A percentile compares a stretch with the other conserved stretches of the same genome.
phyloP scores from a whole-genome alignment of 306 rosid species.

The Clitoria ternatea region DNA sequence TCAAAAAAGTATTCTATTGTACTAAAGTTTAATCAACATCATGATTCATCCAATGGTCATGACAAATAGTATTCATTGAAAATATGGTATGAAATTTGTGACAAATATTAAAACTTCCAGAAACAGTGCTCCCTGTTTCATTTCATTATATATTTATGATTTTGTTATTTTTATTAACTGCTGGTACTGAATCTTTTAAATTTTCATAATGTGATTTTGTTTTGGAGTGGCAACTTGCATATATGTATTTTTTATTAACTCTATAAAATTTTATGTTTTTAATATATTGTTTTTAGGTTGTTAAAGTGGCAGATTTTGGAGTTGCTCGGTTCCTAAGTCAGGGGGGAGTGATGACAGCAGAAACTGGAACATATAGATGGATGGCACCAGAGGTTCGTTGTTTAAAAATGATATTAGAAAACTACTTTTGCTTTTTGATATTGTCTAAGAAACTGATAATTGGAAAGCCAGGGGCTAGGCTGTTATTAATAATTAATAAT shows the following conservation, averaged over 20 bases:
- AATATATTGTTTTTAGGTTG: conserved; percentile 46
- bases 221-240: conserved; percentile 9
- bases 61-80: not conserved
- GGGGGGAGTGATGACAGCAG: conserved; percentile 99
- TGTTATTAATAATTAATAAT: not conserved
- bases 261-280: not conserved
- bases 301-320: conserved; percentile 99
- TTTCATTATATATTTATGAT: not conserved
- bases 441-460: not conserved
- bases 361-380: conserved; percentile 99
- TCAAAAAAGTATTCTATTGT: no score
- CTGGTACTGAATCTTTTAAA: not conserved
- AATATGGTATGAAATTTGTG: not conserved
- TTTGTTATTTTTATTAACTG: not conserved
- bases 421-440: not conserved
- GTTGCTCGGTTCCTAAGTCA: conserved; percentile 87
- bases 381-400: conserved; percentile 97
- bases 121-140: not conserved
- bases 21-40: not conserved
- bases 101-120: not conserved
- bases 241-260: conserved; percentile 2
- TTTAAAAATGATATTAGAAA: not conserved
- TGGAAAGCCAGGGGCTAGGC: not conserved
- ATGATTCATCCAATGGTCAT: not conserved
- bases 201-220: not conserved